phyloP scores from a whole-genome alignment of 306 rosid genomes.

The Glycyrrhiza uralensis region DNA sequence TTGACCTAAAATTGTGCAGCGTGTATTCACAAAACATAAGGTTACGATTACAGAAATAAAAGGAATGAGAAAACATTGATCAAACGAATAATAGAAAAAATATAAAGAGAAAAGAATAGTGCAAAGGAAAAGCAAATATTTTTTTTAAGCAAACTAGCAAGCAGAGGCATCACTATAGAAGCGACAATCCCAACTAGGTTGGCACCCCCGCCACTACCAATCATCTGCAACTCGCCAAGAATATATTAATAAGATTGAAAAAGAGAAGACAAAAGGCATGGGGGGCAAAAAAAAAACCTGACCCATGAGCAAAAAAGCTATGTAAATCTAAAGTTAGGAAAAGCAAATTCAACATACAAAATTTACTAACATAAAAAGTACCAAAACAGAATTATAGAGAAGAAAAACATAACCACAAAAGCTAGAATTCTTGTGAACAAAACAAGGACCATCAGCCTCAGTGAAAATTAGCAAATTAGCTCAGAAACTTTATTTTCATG shows the following conservation, averaged over 20 bases:
- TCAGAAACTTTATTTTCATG: neutral
- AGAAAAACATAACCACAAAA: neutral
- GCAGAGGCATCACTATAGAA: too few relatives aligned
- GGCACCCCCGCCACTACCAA: too few relatives aligned
- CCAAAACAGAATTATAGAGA: neutral
- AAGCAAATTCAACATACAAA: neutral
- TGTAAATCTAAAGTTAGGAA: too few relatives aligned
- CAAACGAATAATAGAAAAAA: neutral
- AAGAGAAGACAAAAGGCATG: too few relatives aligned
- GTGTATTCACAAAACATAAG: slow-evolving; percentile 13
- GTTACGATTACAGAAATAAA: neutral
- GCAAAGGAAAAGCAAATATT: neutral
- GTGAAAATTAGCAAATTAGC: neutral
- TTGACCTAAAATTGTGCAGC: slow-evolving; percentile 55
- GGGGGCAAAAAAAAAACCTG: too few relatives aligned
- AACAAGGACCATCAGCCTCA: neutral
- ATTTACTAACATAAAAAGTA: neutral
- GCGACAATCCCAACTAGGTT: too few relatives aligned
- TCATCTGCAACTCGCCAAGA: too few relatives aligned
- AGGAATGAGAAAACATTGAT: neutral
- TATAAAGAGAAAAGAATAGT: neutral
- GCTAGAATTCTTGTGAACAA: neutral
- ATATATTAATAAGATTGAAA: too few relatives aligned
- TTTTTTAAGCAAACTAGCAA: too few relatives aligned
- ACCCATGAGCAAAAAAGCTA: too few relatives aligned